Evolutionary conservation across 108 stramenopile genomes (phyloP).

Genomic region (Cyclotella distinguenda): DNA sequence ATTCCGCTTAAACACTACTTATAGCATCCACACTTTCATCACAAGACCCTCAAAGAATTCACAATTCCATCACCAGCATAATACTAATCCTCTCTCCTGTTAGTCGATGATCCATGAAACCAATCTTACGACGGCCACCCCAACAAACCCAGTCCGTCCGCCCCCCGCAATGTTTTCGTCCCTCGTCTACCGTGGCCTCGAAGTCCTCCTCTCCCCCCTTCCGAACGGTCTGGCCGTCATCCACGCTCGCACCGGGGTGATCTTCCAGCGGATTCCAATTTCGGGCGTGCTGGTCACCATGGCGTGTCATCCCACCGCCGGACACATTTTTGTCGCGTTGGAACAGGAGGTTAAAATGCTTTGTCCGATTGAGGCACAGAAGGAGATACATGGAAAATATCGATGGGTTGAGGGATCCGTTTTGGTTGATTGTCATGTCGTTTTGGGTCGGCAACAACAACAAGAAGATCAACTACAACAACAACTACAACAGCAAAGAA

Average conservation of each 20-base stretch:
- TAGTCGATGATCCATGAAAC: too few relatives aligned
- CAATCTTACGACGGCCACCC: too few relatives aligned
- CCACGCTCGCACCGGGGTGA: slow-evolving; percentile 62
- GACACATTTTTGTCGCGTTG: slow-evolving; percentile 11
- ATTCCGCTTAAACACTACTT: too few relatives aligned
- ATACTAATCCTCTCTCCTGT: too few relatives aligned
- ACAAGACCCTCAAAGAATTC: too few relatives aligned
- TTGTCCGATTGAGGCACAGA: slow-evolving; percentile 43
- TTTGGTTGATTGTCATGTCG: slow-evolving; percentile 15
- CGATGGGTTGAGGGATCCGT: slow-evolving; percentile 40
- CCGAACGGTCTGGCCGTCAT: slow-evolving; percentile 40
- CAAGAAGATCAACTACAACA: background rate
- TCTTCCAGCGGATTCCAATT: slow-evolving; percentile 56
- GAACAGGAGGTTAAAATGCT: slow-evolving; percentile 13
- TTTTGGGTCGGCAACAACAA: slow-evolving; percentile 28
- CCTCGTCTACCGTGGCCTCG: slow-evolving; percentile 58
- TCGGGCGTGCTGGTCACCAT: slow-evolving; percentile 4
- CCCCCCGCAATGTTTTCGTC: slow-evolving; percentile 27
- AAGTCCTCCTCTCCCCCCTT: slow-evolving; percentile 61
- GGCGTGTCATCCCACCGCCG: slow-evolving; percentile 9
- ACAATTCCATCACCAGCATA: too few relatives aligned
- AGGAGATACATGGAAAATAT: slow-evolving; percentile 34
- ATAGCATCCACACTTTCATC: too few relatives aligned
- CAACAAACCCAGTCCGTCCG: background rate
- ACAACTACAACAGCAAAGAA: background rate